Evolutionary conservation across 352 stramenopile genomes (phyloP), one percentile per base, ranked within the genome.

Genomic region (Phytophthora europaea): DNA sequence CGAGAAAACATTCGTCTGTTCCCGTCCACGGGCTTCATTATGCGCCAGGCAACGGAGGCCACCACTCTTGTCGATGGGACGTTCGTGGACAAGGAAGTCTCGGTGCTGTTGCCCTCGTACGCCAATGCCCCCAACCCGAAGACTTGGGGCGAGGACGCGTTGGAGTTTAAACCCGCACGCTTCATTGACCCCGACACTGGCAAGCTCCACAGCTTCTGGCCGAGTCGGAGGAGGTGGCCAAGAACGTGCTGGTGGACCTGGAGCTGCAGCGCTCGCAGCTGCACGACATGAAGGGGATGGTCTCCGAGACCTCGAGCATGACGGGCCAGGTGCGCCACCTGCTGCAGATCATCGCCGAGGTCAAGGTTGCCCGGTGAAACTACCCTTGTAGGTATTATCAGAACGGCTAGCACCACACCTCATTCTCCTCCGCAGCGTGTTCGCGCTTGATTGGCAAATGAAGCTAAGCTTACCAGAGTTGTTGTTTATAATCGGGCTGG

Each of bases 241-340:
- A 90, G 61, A 83, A 90, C 34, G 83, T 93, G 23, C 67, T 95
- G 52, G 85, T 94, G 62, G 88, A 95, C 43, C 72, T 95, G 45
- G 88, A 95, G 66, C 72, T 93, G 47, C 88, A 95, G 67, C 87
- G 87, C 57, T 87, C 79, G 57, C 88, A 95, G 76, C 77, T 95
- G 12, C 80, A 92, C 59, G 88, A 94, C 62, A 93, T 90, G 82
- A 92, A 94, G 61, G 85, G 77, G 23, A 93, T 94, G 85, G 84
- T 95, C 15, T 73, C 79, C 16, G 87, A 95, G 67, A 95, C 88
- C 1, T 82, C 77, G 38, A 84, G 62, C 57, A 84, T 91, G 70
- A 95, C 87, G 45, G 75, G 80, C 51, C 76, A 95, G 68, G 87
- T 89, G 65, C 83, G 83, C 47, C 70, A 72, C 56, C 76, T 93